These are phyloP conservation scores for Nymphaea thermarum DNA, from an alignment of 164 flowering plant genomes.

Conservation along the genomic window DNA sequence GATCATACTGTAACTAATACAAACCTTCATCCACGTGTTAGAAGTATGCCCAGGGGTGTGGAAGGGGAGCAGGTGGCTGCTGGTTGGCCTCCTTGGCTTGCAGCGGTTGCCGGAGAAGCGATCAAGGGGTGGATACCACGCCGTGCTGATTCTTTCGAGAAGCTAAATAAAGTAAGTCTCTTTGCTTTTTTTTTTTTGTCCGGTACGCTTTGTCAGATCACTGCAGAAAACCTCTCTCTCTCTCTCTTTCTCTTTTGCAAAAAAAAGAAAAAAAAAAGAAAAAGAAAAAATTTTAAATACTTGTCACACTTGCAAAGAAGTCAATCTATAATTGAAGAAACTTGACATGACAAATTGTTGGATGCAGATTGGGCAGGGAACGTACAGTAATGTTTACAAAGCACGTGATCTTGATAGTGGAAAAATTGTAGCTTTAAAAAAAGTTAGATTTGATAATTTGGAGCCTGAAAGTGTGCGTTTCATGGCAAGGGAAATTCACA, in stretches of 20 bases:
- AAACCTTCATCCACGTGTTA: conserved; percentile 33
- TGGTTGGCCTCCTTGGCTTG: conserved; percentile 99
- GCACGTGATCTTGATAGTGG: conserved; percentile 85
- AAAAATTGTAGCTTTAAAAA: conserved; percentile 90
- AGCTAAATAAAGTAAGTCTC: conserved; percentile 70
- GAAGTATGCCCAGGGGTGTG: conserved; percentile 38
- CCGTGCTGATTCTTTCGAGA: conserved; percentile 92
- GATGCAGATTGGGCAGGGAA: conserved; percentile 93
- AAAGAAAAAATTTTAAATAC: too few species aligned
- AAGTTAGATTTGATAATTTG: conserved; percentile 84
- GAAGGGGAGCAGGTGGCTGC: conserved; percentile 95
- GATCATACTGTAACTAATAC: neutral
- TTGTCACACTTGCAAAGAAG: too few species aligned
- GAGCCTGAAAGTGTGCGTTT: conserved; percentile 95
- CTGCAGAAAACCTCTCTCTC: too few species aligned
- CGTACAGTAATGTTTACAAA: conserved; percentile 86
- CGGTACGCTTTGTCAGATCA: too few species aligned
- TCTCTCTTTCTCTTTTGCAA: too few species aligned
- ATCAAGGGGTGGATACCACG: conserved; percentile 94
- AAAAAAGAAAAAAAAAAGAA: too few species aligned
- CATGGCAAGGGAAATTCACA: conserved; percentile 94
- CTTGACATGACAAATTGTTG: conserved; percentile 6
- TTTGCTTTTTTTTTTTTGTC: neutral
- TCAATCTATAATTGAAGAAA: neutral
- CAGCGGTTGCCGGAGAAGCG: conserved; percentile 94